Base-by-base conservation (phyloP, 2,329 filamentous ascomycete species). In the Coleophoma crateriformis region DNA sequence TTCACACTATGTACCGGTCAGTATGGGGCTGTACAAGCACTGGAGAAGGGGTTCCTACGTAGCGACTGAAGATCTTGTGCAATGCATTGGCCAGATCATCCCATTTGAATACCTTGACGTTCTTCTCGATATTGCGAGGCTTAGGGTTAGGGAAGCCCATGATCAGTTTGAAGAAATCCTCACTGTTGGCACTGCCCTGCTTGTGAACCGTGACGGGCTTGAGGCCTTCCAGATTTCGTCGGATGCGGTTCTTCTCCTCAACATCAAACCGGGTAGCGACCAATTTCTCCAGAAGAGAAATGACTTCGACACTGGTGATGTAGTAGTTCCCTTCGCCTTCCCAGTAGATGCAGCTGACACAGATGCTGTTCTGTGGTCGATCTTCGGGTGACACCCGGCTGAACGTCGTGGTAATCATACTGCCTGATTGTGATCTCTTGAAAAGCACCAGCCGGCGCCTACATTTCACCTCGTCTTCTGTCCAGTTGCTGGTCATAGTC, bases 1-100 rank as follows among this genome's bases (percentile, higher is more conserved):
- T 7, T 62, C 62, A 50, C 63, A 66, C 64, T 66, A 46, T 11
- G 10, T 35, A 20, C 20, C 40, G 20, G 51, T 59, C 42, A 63
- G 55, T 38, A 50, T 22, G 14, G 19, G 15, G 19, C 40, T 8
- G 38, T 12, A 7, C 33, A 15, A 22, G 13, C 2, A 27, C 27
- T 7, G 17, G 17, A 50, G 19, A 41, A 32, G 37, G 34, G 32
- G 22, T 37, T 58, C 61, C 57, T 57, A 64, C 64, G 55, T 97
- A 99, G 86, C 99, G 99, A 62, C 89, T 85, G 66, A 99, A 95
- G 63, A 99, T 97, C 76, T 99, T 99, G 78, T 95, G 95, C 57
- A 99, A 77, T 0, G 94, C 92, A 52, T 84, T 80, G 45, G 82
- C 81, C 41, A 99, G 77, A 52, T 94, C 89, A 68, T 90, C 94